These are phyloP conservation scores for Cystobasidiopsis lactophilus DNA, from an alignment of 768 basidiomycete genomes.

Conservation along the genomic window DNA sequence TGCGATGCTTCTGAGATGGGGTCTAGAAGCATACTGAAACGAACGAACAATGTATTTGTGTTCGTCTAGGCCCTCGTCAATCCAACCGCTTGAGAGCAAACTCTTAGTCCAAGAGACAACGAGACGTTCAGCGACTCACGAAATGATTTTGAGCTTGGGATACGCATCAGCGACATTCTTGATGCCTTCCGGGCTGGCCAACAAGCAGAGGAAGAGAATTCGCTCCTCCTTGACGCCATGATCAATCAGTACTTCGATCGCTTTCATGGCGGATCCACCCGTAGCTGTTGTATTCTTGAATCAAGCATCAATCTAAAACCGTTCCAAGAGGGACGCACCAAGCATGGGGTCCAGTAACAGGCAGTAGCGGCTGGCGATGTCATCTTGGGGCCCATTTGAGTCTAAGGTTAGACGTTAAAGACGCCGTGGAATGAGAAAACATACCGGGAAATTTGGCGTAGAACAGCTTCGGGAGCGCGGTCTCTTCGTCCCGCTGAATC, in stretches of 20 bases:
- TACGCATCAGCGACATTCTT: slow-evolving; percentile 14
- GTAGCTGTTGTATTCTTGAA: slow-evolving; percentile 40
- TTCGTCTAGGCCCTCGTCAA: slow-evolving; percentile 14
- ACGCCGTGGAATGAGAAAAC: too few relatives aligned
- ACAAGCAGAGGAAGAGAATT: slow-evolving; percentile 22
- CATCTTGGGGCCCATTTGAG: slow-evolving; percentile 58
- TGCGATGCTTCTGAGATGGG: neutral
- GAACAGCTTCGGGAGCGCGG: slow-evolving; percentile 75
- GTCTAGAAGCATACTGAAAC: neutral
- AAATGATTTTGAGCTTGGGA: slow-evolving; percentile 18
- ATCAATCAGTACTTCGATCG: slow-evolving; percentile 77
- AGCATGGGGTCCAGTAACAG: slow-evolving; percentile 95
- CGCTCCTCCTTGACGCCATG: slow-evolving; percentile 83
- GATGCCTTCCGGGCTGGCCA: slow-evolving; percentile 20
- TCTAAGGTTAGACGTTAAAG: too few relatives aligned
- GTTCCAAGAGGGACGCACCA: slow-evolving; percentile 31
- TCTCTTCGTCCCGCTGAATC: slow-evolving; percentile 95
- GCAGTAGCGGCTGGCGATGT: slow-evolving; percentile 75
- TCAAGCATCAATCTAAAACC: neutral
- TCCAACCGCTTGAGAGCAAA: too few relatives aligned
- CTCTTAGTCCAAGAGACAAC: too few relatives aligned
- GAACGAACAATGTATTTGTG: slow-evolving; percentile 15
- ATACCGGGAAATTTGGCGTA: slow-evolving; percentile 43
- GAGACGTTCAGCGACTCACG: too few relatives aligned
- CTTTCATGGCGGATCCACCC: slow-evolving; percentile 93